Percentiles rank a stretch among this genome's conserved stretches.
These are phyloP conservation scores for Trichoderma sp. DNA, from an alignment of 2,329 filamentous ascomycete genomes.

Conservation along the genomic window DNA sequence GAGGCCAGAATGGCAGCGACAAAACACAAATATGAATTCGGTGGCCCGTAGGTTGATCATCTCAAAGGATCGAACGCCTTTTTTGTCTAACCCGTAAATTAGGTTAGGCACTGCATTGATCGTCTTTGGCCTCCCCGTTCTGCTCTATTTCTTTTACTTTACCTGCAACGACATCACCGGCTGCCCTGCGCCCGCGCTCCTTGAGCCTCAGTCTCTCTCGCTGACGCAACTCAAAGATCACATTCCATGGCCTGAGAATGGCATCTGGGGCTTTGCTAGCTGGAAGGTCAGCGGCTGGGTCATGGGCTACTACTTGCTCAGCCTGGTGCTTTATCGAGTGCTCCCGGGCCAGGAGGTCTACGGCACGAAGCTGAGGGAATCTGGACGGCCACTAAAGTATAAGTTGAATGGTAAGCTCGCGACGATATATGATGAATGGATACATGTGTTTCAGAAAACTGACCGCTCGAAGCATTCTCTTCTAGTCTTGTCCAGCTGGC, in stretches of 20 bases:
- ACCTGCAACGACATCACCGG: conserved; percentile 86
- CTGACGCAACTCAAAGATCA: conserved; percentile 71
- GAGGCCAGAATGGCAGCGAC: background rate
- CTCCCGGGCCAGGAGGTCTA: conserved; percentile 70
- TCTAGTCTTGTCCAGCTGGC: conserved; percentile 71
- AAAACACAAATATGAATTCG: conserved; percentile 36
- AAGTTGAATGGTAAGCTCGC: conserved; percentile 65
- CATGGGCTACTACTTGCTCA: conserved; percentile 73
- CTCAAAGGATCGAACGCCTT: background rate
- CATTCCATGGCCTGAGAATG: conserved; percentile 72
- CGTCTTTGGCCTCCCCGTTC: conserved; percentile 72
- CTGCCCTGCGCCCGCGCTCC: conserved; percentile 76
- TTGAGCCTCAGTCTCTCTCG: conserved; percentile 67
- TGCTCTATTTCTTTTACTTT: conserved; percentile 74
- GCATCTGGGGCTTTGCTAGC: conserved; percentile 67
- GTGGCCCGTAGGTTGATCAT: conserved; percentile 37
- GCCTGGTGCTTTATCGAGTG: conserved; percentile 68
- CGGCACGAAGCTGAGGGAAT: conserved; percentile 65
- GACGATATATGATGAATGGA: background rate
- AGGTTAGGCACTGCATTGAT: conserved; percentile 74
- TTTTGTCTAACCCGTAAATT: background rate
- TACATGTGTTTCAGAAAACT: background rate
- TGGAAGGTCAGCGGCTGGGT: conserved; percentile 66
- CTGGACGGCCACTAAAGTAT: conserved; percentile 72
- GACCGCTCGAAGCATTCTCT: conserved; percentile 60